These are phyloP conservation scores for Diutina catenulata DNA, from an alignment of 1,139 yeast species.

Conservation along the genomic window DNA sequence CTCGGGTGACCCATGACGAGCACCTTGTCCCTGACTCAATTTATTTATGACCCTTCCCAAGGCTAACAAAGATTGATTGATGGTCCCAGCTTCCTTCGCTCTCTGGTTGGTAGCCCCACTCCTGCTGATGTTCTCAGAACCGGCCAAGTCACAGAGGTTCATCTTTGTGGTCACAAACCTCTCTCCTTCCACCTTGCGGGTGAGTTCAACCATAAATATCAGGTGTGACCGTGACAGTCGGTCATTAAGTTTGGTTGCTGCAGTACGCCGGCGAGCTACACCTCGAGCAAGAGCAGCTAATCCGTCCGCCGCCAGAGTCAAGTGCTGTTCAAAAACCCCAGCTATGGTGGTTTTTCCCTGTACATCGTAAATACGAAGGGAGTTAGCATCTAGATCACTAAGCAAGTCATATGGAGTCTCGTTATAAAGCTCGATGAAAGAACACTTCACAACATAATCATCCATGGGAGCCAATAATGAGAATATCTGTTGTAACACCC, in stretches of 20 bases:
- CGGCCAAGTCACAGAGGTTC: constrained; percentile 12
- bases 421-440: constrained; percentile 11
- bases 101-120: constrained; percentile 11
- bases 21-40: constrained; percentile 10
- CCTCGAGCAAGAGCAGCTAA: constrained; percentile 9
- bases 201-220: constrained; percentile 9
- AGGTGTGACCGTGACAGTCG: constrained; percentile 10
- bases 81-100: constrained; percentile 11
- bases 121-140: constrained; percentile 10
- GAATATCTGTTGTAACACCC: constrained; percentile 9
- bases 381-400: constrained; percentile 20
- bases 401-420: constrained; percentile 11
- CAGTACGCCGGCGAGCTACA: constrained; percentile 8
- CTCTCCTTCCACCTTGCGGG: constrained; percentile 5
- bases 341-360: constrained; percentile 34
- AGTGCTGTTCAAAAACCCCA: constrained; percentile 43
- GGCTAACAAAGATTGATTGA: constrained; percentile 10
- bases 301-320: constrained; percentile 44
- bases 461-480: constrained; percentile 4
- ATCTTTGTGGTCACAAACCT: constrained; percentile 8
- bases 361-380: constrained; percentile 7
- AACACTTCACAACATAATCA: constrained; percentile 9
- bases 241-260: constrained; percentile 11
- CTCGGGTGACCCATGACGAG: no score
- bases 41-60: constrained; percentile 11